Evolutionary conservation across 2,329 filamentous ascomycete species (phyloP).

Genomic region (Aspergillus novoparasiticus): DNA sequence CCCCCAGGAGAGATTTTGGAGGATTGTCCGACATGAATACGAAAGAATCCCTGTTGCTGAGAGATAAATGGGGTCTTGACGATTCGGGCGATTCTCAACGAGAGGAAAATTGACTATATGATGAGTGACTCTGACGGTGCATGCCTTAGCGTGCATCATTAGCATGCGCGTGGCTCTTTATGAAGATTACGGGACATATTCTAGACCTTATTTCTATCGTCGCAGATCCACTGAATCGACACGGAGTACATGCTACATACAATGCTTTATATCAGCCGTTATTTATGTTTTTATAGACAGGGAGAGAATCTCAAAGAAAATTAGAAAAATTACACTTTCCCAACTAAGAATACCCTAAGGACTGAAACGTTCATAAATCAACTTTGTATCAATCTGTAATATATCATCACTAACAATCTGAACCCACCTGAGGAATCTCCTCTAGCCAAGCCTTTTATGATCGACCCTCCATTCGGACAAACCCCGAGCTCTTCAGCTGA

Average conservation of each 20-base stretch:
- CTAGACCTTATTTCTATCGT: neutral
- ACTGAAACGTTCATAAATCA: too few relatives aligned
- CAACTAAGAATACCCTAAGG: too few relatives aligned
- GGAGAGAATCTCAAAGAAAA: too few relatives aligned
- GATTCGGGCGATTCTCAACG: neutral
- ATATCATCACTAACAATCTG: too few relatives aligned
- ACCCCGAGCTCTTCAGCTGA: neutral
- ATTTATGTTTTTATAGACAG: too few relatives aligned
- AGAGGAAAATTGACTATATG: neutral
- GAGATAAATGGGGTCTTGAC: neutral
- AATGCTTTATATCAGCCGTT: too few relatives aligned
- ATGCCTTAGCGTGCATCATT: neutral
- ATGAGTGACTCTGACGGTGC: neutral
- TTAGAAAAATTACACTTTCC: too few relatives aligned
- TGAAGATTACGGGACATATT: neutral
- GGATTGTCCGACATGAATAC: neutral
- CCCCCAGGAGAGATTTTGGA: neutral
- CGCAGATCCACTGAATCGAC: too few relatives aligned
- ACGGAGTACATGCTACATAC: too few relatives aligned
- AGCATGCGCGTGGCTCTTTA: neutral
- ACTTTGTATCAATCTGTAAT: too few relatives aligned
- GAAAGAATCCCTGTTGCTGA: neutral
- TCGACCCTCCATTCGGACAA: neutral
- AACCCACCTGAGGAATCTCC: neutral
- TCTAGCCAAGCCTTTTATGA: neutral